Evolutionary conservation across 2,329 filamentous ascomycete species (phyloP), one percentile per base, ranked within the genome.

Genomic region (Tolypocladium amazonense): DNA sequence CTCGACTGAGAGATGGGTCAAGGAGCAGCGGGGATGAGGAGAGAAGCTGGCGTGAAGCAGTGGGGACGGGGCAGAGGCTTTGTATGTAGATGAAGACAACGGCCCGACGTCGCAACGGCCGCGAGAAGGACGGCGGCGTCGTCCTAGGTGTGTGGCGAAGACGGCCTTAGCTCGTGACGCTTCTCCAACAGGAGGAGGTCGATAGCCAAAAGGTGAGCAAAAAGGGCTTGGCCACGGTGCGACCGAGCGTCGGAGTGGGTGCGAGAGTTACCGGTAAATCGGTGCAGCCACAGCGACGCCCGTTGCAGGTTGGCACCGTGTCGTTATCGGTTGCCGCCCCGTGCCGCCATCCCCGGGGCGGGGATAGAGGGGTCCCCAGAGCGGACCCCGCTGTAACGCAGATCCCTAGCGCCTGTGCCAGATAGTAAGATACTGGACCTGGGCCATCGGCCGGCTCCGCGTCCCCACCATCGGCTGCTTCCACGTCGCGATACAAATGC

Each of bases 391-490:
- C 45, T 50, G 15, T 9, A 25, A 30, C 25, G 14, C 37, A 25
- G 41, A 59, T 27, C n/a, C 30, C 54, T 25, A 12, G 30, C 30
- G 27, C 43, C 3, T 8, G 39, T n/a, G 6, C 15, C 15, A 41
- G 15, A 41, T 41, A 8, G 2, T 20, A 5, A 20, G 38, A 3
- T 20, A n/a, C 39, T 18, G 39, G 15, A 41, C 39, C 18, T n/a
- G 23, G 14, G 45, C 56, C 43, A n/a, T 65, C 70, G 70, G 70
- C 70, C 70, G 69, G 70, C 70, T 72, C 70, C 70, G 70, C 60
- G 50, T 38, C 58, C 61, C 66, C 65, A 66, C 60, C 61, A 61
- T 70, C 70, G 69, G 70, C 58, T 59, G 59, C 64, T 63, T 70
- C 70, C 70, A 71, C 65, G 45, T 25, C 14, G 4, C 6, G 47